Conservation (phyloP, 345 rosid genomes). For the Syzygium grande region DNA sequence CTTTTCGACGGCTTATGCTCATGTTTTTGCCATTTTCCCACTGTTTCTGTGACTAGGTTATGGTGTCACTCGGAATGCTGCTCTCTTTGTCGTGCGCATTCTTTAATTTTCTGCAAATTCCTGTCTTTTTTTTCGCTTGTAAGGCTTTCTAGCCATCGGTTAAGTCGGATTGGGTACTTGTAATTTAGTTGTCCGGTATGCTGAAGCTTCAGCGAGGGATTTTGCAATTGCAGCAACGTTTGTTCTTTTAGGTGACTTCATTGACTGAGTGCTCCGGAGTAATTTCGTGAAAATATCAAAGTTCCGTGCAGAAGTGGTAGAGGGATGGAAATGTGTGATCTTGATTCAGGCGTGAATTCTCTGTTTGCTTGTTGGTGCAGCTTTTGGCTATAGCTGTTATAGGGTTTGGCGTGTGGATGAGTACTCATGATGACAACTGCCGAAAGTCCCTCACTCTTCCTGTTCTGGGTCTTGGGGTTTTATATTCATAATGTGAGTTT, state of each 20-base stretch:
- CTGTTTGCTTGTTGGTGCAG: constrained; percentile 30
- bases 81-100: neutral
- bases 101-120: neutral
- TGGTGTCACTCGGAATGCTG: neutral
- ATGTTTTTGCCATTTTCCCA: neutral
- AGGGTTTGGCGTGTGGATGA: constrained; percentile 92
- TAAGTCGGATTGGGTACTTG: neutral
- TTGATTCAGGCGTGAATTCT: neutral
- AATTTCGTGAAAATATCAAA: neutral
- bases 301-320: neutral
- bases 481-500: constrained; percentile 62
- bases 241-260: neutral
- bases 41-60: neutral
- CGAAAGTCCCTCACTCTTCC: constrained; percentile 81
- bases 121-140: neutral
- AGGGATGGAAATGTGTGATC: neutral
- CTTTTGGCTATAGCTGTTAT: constrained; percentile 64
- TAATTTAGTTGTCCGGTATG: neutral
- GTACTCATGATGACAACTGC: constrained; percentile 83
- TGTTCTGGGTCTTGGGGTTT: constrained; percentile 72
- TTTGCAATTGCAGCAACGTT: neutral
- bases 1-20: neutral
- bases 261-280: neutral
- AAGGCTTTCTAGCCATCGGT: neutral
- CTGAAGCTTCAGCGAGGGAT: neutral